A percentile compares a stretch with the other conserved stretches of the same genome.
Conservation (phyloP, 2,329 filamentous ascomycete genomes). For the Passalora sequoiae region DNA sequence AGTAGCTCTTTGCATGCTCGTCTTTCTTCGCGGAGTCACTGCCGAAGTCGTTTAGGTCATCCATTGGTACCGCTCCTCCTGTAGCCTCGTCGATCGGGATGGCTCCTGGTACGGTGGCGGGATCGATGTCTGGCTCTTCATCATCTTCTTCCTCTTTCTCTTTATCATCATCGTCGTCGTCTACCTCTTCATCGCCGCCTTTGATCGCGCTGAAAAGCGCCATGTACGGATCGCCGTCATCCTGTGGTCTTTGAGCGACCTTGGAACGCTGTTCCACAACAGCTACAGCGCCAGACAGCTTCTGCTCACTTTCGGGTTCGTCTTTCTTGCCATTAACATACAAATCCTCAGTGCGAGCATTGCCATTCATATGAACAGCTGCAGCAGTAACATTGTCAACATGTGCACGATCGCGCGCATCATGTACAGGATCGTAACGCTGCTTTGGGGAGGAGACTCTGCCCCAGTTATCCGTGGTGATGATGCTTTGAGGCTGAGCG, state of each 20-base stretch:
- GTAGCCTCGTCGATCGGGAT: not conserved
- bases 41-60: not conserved
- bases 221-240: slow-evolving; percentile 4
- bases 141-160: not conserved
- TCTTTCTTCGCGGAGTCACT: not conserved
- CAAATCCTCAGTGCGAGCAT: not conserved
- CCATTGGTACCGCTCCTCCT: not conserved
- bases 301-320: too few relatives aligned
- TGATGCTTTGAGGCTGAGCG: not conserved
- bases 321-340: not conserved
- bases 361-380: not conserved
- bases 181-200: not conserved
- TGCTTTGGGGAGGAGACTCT: slow-evolving; percentile 1
- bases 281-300: not conserved
- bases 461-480: not conserved
- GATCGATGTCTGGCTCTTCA: not conserved
- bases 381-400: not conserved
- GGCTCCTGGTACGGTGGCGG: not conserved
- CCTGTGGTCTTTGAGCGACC: not conserved
- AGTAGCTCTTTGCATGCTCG: not conserved
- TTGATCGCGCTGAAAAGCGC: slow-evolving; percentile 5
- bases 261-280: not conserved
- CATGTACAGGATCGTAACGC: slow-evolving; percentile 2
- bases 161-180: slow-evolving; percentile 3
- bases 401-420: not conserved